Base-by-base conservation (phyloP, 768 basidiomycete genomes). In the Lactarius tabidus region DNA sequence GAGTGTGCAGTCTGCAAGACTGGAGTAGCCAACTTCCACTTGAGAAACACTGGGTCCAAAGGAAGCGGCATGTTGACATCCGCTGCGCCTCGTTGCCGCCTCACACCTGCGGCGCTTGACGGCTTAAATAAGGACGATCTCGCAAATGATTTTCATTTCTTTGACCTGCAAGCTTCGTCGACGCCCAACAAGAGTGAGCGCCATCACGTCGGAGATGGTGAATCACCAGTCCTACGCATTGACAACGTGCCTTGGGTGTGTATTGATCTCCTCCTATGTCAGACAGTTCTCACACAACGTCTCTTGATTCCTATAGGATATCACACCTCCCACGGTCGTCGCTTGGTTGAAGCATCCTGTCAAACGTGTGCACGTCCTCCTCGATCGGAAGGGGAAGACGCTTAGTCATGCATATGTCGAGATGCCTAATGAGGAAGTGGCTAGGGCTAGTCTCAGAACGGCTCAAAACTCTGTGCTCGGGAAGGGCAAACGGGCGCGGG, bases 161-260 rank as follows among this genome's bases (percentile, higher is more conserved):
- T 71, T 61, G 71, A 70, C 71, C 72, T 74, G 43, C 72, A 74
- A 70, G 70, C 72, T 60, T 67, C 76, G 57, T 71, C 74, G 59
- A 72, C 73, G 33, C 72, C 74, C 60, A 65, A 75, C 78, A 57
- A 72, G 71, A 63, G 69, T 45, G 26, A 64, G 51, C 61, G 65
- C 9, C 28, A 66, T 43, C 31, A 51, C 33, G 20, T 57, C 53
- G 59, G 51, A 23, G 63, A 57, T 26, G 71, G 70, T 52, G 82
- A 84, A 39, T 77, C 81, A 29, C 79, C 86, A 35, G 91, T 93
- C 15, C 80, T 94, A 52, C 80, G 92, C 29, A 89, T 94, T 69
- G 92, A 93, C 73, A 93, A 94, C 70, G 90, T 93, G 60, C 92
- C 92, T 57, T 93, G 91, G 91, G 90, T 91, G 71, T 51, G 84